Conservation (phyloP, 352 stramenopile genomes). For the Stephanocyclus meneghinianus region DNA sequence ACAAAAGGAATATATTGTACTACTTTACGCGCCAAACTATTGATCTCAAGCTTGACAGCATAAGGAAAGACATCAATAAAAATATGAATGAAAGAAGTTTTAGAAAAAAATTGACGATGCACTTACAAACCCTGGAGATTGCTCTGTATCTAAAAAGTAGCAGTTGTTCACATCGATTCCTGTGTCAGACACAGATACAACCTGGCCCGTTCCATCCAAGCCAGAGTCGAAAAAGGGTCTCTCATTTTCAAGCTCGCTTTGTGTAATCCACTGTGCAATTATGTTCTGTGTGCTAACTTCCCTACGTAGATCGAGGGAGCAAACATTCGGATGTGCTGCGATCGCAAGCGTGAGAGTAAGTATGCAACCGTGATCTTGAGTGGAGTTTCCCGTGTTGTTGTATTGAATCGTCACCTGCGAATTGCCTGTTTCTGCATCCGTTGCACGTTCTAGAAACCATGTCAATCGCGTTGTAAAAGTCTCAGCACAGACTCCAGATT, state of each 20-base stretch:
- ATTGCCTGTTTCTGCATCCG: background rate
- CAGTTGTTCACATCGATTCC: slow-evolving; percentile 48
- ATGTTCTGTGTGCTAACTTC: slow-evolving; percentile 21
- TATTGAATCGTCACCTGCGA: slow-evolving; percentile 23
- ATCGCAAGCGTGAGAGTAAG: slow-evolving; percentile 20
- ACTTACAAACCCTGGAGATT: background rate
- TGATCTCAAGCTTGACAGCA: slow-evolving; percentile 2
- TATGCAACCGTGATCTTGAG: slow-evolving; percentile 19
- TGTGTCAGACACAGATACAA: slow-evolving; percentile 39
- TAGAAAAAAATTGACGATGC: slow-evolving; percentile 1
- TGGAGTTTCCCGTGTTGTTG: slow-evolving; percentile 19
- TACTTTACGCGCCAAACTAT: slow-evolving; percentile 44
- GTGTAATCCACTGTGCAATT: slow-evolving; percentile 28
- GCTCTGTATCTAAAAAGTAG: slow-evolving; percentile 38
- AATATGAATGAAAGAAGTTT: background rate
- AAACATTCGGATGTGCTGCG: slow-evolving; percentile 27
- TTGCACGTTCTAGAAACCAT: background rate
- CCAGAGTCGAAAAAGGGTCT: slow-evolving; percentile 29
- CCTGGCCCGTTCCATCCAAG: slow-evolving; percentile 42
- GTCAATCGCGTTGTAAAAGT: slow-evolving; percentile 4
- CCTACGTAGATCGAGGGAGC: slow-evolving; percentile 24
- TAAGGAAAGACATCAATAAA: background rate
- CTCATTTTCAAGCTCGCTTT: slow-evolving; percentile 41
- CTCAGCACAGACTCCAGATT: slow-evolving; percentile 17
- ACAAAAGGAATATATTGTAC: slow-evolving; percentile 52